Conservation (phyloP, 345 rosid species). For the Salix caprea region DNA sequence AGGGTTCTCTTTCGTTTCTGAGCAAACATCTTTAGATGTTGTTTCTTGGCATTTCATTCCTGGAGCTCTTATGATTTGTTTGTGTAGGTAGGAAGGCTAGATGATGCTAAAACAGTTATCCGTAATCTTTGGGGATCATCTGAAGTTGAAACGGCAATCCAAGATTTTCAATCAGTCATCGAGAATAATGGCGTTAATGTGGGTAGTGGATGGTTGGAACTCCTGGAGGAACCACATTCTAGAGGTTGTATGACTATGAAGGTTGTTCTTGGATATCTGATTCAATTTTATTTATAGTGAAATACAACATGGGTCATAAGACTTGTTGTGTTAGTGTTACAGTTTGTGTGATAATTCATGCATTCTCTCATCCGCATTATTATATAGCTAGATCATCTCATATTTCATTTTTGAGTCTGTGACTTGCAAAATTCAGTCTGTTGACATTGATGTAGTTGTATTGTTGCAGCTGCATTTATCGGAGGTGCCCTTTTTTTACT, state of each 20-base stretch:
- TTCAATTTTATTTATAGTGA: background rate
- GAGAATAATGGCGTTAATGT: constrained; percentile 48
- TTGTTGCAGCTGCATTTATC: constrained; percentile 58
- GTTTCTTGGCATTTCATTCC: constrained; percentile 10
- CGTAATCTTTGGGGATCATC: constrained; percentile 61
- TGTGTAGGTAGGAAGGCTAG: constrained; percentile 52
- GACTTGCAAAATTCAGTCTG: background rate
- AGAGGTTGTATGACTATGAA: constrained; percentile 52
- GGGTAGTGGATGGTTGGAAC: constrained; percentile 62
- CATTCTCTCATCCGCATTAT: background rate
- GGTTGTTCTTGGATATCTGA: constrained; percentile 32
- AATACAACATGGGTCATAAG: background rate
- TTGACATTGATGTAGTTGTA: background rate
- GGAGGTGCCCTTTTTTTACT: constrained; percentile 68
- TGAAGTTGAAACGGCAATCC: constrained; percentile 49
- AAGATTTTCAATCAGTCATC: constrained; percentile 55
- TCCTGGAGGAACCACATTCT: constrained; percentile 67
- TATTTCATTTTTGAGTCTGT: background rate
- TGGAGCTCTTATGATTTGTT: constrained; percentile 8
- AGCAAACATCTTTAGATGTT: constrained; percentile 1
- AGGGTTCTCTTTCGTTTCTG: constrained; percentile 15
- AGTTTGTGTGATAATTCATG: background rate
- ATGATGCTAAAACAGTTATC: constrained; percentile 54
- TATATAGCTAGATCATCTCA: background rate
- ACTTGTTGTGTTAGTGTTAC: background rate